These are phyloP conservation scores for Meyerozyma carpophila DNA, from an alignment of 1,139 yeast species.

Conservation along the genomic window DNA sequence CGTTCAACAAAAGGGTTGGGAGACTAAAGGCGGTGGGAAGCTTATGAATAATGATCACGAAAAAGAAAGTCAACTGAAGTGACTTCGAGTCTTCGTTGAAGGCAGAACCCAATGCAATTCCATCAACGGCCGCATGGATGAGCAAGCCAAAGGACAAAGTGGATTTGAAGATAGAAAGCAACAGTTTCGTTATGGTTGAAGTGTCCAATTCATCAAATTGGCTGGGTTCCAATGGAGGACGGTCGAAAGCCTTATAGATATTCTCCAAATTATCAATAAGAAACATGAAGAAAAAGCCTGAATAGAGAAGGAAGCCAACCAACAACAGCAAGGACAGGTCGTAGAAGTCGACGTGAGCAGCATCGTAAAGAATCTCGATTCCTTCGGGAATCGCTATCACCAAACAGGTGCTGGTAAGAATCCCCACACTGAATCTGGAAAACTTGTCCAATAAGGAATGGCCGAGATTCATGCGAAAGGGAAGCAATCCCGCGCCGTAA, in stretches of 20 bases:
- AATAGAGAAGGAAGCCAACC: conserved; percentile 30
- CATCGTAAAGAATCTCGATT: conserved; percentile 38
- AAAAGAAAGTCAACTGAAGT: conserved; percentile 46
- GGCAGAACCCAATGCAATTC: conserved; percentile 68
- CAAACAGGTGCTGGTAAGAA: conserved; percentile 58
- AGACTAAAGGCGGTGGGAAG: conserved; percentile 74
- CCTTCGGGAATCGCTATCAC: conserved; percentile 73
- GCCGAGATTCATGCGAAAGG: conserved; percentile 22
- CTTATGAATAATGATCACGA: conserved; percentile 66
- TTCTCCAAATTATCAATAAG: conserved; percentile 33
- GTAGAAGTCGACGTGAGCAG: conserved; percentile 9
- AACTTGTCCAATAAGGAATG: conserved; percentile 8
- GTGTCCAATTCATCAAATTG: neutral
- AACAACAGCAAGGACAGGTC: conserved; percentile 13
- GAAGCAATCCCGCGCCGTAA: conserved; percentile 23
- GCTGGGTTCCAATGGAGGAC: neutral
- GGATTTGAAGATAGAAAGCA: conserved; percentile 11
- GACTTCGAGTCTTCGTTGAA: conserved; percentile 40
- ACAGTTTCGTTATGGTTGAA: neutral
- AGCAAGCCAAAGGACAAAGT: conserved; percentile 58
- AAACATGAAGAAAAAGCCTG: conserved; percentile 52
- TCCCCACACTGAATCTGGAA: conserved; percentile 56
- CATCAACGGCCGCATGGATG: conserved; percentile 68
- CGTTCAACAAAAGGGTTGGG: conserved; percentile 48
- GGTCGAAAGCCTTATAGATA: conserved; percentile 1